Percentiles rank a stretch among this genome's conserved stretches.
Conservation (phyloP, 805 yeast species). For the Ogataea degrootiae region DNA sequence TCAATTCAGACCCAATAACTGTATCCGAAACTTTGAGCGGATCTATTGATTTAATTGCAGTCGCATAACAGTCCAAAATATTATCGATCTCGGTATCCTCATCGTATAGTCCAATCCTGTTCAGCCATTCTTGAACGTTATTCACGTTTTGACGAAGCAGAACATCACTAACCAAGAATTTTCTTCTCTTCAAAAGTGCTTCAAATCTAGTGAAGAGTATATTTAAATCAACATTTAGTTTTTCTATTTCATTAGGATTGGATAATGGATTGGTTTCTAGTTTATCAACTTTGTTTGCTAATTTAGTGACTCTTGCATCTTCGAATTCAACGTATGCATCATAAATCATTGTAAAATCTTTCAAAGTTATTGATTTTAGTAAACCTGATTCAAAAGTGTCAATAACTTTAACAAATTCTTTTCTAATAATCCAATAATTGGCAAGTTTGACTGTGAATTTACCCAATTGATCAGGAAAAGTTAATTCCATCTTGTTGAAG, state of each 20-base stretch:
- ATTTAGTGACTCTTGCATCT: slow-evolving; percentile 39
- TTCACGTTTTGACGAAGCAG: slow-evolving; percentile 57
- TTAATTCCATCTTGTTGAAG: slow-evolving; percentile 30
- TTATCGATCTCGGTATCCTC: slow-evolving; percentile 33
- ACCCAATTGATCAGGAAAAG: slow-evolving; percentile 59
- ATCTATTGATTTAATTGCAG: slow-evolving; percentile 62
- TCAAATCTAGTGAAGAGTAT: slow-evolving; percentile 47
- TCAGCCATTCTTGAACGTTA: slow-evolving; percentile 65
- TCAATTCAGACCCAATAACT: slow-evolving; percentile 15
- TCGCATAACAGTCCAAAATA: slow-evolving; percentile 52
- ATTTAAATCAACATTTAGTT: slow-evolving; percentile 34
- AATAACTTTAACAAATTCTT: slow-evolving; percentile 35
- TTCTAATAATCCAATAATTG: slow-evolving; percentile 38
- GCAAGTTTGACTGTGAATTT: slow-evolving; percentile 45
- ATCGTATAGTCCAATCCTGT: slow-evolving; percentile 46
- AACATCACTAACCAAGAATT: slow-evolving; percentile 61
- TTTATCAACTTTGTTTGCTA: slow-evolving; percentile 23
- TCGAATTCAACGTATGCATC: slow-evolving; percentile 60
- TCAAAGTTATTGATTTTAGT: slow-evolving; percentile 40
- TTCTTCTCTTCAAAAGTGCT: slow-evolving; percentile 50
- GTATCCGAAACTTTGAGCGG: slow-evolving; percentile 44
- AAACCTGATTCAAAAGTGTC: slow-evolving; percentile 47
- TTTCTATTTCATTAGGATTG: slow-evolving; percentile 9
- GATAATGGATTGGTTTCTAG: slow-evolving; percentile 7
- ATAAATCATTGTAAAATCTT: slow-evolving; percentile 60